Base-by-base conservation (phyloP, 2,329 filamentous ascomycete species). In the Neodidymelliopsis sp. region DNA sequence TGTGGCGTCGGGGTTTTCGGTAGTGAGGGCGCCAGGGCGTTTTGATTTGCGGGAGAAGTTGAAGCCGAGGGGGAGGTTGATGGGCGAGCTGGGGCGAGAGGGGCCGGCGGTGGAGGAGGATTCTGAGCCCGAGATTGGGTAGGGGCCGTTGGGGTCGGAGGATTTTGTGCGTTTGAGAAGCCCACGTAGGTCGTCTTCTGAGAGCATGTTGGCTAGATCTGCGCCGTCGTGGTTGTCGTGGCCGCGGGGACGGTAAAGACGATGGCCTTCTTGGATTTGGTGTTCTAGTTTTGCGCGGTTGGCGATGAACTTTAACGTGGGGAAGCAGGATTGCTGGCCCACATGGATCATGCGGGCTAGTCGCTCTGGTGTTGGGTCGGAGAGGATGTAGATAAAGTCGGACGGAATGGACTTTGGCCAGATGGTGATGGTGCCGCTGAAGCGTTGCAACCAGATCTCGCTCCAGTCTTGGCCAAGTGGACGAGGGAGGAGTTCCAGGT, bases 391-490 rank as follows among this genome's bases (percentile, higher is more conserved):
- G 69, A 82, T 85, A 69, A 97, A 95, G 74, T 99, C 94, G 1
- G 85, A 88, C 1, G 84, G 76, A 3, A 86, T 77, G 10, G 86
- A 87, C 70, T 91, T 91, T 6, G 94, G 94, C 92, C 93, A 97
- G 66, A 99, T 92, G 10, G 94, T 99, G 56, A 97, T 88, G 8
- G 91, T 97, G 20, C 94, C 94, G 56, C 88, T 89, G 72, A 99
- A 99, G 49, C 91, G 85, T 71, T 99, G 94, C 36, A 99, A 82
- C 90, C 93, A 99, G 16, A 99, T 85, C 73, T 96, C 89, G 49
- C 88, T 92, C 94, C 94, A 99, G 71, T 99, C 94, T 72, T 97
- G 93, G 2, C 92, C 93, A 16, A 97, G 74, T 0, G 91, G 91
- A 0, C 94, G 85, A 0, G 94, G 94, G 0, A 99, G 83, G 4